phyloP scores from a whole-genome alignment of 129 eudicot genomes.

The Escallonia herrerae region DNA sequence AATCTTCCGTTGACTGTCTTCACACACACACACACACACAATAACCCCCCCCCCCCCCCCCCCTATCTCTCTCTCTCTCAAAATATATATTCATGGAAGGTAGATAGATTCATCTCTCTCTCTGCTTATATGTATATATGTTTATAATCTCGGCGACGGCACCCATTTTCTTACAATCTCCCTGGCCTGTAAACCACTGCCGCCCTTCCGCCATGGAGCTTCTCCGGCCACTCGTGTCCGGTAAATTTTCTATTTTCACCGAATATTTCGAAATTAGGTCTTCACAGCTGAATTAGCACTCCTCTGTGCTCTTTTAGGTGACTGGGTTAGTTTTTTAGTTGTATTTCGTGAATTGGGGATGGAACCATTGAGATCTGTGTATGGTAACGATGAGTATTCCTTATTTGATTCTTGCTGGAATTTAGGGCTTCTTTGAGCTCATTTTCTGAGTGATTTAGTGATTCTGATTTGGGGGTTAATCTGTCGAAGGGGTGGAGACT shows the following conservation, averaged over 20 bases:
- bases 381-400: constrained; percentile 9
- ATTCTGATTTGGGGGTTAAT: background rate
- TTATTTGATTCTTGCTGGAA: constrained; percentile 2
- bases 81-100: constrained; percentile 1
- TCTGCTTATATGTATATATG: background rate
- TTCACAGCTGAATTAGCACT: constrained; percentile 5
- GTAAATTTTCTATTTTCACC: background rate
- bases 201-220: constrained; percentile 1
- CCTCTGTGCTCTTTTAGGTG: constrained; percentile 8
- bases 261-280: constrained; percentile 18
- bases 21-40: background rate
- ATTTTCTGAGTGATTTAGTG: background rate
- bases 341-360: constrained; percentile 6
- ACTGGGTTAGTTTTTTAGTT: constrained; percentile 1
- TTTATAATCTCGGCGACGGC: background rate
- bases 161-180: constrained; percentile 1
- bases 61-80: constrained; percentile 9
- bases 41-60: background rate
- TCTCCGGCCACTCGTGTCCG: constrained; percentile 4
- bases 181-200: constrained; percentile 9
- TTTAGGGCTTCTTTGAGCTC: constrained; percentile 20
- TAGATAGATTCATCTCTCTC: background rate
- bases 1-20: constrained; percentile 41
- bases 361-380: constrained; percentile 29
- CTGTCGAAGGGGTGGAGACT: background rate